Evolutionary conservation across 179 eudicot species (phyloP), one percentile per base, ranked within the genome.

Genomic region (Spinacia oleracea): DNA sequence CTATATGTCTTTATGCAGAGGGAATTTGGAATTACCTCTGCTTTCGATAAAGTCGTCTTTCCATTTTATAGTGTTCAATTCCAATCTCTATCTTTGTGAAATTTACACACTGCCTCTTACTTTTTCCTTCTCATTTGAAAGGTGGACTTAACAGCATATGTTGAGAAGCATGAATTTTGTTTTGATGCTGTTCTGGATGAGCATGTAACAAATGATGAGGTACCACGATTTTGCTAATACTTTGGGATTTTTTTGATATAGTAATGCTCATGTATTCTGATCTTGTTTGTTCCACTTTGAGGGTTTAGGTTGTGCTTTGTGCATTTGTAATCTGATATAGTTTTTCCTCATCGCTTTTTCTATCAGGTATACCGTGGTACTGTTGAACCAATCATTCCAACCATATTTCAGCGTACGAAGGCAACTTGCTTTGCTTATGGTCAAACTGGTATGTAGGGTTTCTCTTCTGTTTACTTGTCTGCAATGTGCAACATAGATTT

Each of bases 371-470:
- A 96, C 80, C 88, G 89, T 59, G 88, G 58, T 32, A 96, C 99
- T 65, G 98, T 96, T 68, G 89, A 91, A 86, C 99, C 98, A 73
- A 92, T 96, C 32, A 92, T 96, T 72, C 99, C 99, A 40, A 89
- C 84, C 80, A 93, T 96, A 67, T 96, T 96, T 82, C 97, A 90
- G 84, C 88, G 94, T 51, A 94, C 96, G 38, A 96, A 96, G 84
- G 99, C 99, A 60, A 96, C 99, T 59, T 96, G 99, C 85, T 96
- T 96, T 89, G 99, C 99, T 14, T 96, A 93, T 84, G 99, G 99
- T 67, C 98, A 96, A 85, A 96, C 98, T 86, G 99, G 98, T 93
- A 67, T 9, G 79, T 73, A 16, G 42, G 62, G 50, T 34, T 63
- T 70, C 58, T 53, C 29, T 50, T 70, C 60, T 34, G 6, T 62